Conservation (phyloP, 2,329 filamentous ascomycete genomes). For the Didymella sp. region DNA sequence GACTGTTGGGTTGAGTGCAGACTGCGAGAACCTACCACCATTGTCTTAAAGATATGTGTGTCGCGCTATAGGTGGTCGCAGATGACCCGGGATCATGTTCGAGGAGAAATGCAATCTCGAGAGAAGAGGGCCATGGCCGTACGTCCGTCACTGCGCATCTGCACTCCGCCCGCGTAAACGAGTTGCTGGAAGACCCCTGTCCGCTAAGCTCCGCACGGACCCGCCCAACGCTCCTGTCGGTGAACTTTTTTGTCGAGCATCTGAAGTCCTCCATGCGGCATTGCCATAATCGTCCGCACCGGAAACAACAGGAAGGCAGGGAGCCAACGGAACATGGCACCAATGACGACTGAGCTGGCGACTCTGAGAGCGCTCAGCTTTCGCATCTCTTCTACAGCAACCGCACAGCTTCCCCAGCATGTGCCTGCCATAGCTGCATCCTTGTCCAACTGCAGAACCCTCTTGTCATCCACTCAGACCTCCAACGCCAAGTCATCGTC, state of each 20-base stretch:
- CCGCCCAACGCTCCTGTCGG: constrained; percentile 29
- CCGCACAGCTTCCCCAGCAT: constrained; percentile 75
- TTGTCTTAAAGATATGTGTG: constrained; percentile 41
- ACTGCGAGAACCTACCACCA: constrained; percentile 44
- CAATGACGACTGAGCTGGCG: constrained; percentile 37
- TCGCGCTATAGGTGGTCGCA: constrained; percentile 33
- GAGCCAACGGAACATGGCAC: constrained; percentile 32
- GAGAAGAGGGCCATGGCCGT: constrained; percentile 30
- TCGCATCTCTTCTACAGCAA: constrained; percentile 73
- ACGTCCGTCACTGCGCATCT: constrained; percentile 31
- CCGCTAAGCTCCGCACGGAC: constrained; percentile 16
- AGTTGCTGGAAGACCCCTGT: constrained; percentile 32
- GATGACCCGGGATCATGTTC: constrained; percentile 41
- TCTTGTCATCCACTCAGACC: constrained; percentile 68
- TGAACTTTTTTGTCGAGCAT: constrained; percentile 33
- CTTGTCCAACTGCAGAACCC: constrained; percentile 61
- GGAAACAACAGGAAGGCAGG: not conserved
- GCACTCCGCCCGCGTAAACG: constrained; percentile 16
- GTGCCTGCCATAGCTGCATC: constrained; percentile 70
- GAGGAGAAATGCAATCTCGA: constrained; percentile 31
- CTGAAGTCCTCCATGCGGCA: not conserved
- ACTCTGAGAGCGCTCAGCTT: constrained; percentile 62
- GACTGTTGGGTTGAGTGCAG: constrained; percentile 6
- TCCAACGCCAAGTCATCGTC: constrained; percentile 67
- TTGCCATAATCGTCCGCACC: not conserved